Conservation (phyloP, 306 rosid species). For the Elaeagnus macrophylla region DNA sequence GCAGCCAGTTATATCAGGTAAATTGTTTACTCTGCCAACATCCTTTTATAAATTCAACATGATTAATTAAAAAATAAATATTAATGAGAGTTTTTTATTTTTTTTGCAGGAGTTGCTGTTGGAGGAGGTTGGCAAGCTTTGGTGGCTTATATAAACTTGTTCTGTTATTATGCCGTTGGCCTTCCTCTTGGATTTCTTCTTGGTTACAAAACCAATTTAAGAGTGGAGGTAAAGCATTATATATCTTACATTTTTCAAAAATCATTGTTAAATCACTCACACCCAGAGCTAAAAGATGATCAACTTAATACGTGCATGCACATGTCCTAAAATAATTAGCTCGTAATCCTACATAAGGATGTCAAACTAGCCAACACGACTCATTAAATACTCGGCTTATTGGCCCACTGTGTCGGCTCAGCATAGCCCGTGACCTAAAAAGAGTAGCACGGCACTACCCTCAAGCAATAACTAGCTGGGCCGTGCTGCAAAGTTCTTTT, state of each 20-base stretch:
- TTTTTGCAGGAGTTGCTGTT: slow-evolving; percentile 75
- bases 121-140: slow-evolving; percentile 99
- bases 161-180: slow-evolving; percentile 72
- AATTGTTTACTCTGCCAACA: neutral
- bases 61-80: neutral
- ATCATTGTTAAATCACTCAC: neutral
- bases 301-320: too few relatives aligned
- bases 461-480: too few relatives aligned
- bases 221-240: slow-evolving; percentile 60
- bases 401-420: too few relatives aligned
- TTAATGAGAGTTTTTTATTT: neutral
- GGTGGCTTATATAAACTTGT: slow-evolving; percentile 82
- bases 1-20: slow-evolving; percentile 90
- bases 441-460: too few relatives aligned
- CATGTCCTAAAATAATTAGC: too few relatives aligned
- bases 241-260: neutral
- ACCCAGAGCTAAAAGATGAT: too few relatives aligned
- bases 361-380: too few relatives aligned
- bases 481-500: too few relatives aligned
- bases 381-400: too few relatives aligned
- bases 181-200: slow-evolving; percentile 83
- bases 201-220: slow-evolving; percentile 51
- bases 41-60: neutral
- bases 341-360: too few relatives aligned
- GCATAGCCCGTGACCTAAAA: too few relatives aligned